Evolutionary conservation across 306 rosid species (phyloP).

Genomic region (Lathyrus tuberosus): DNA sequence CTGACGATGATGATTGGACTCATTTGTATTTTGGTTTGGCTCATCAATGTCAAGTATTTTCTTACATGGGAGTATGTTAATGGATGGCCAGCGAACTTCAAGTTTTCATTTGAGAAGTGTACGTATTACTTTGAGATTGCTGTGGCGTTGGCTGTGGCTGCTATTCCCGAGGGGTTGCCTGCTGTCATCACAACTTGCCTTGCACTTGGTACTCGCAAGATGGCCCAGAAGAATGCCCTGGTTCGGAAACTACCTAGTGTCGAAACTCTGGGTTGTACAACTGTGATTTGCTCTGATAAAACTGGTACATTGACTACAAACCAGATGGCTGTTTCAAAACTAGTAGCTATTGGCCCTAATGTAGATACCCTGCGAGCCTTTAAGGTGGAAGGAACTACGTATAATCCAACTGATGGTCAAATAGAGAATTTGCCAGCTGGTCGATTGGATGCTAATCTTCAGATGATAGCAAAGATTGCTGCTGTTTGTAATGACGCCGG

Average conservation of each 20-base stretch:
- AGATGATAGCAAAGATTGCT: conserved; percentile 69
- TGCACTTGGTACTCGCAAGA: conserved; percentile 60
- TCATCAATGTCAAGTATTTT: conserved; percentile 61
- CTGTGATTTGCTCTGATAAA: conserved; percentile 65
- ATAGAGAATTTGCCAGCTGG: conserved; percentile 64
- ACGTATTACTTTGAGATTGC: conserved; percentile 69
- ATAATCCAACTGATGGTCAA: conserved; percentile 68
- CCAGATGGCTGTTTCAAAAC: conserved; percentile 78
- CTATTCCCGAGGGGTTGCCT: conserved; percentile 66
- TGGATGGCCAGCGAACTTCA: conserved; percentile 58
- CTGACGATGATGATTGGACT: conserved; percentile 57
- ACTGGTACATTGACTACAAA: conserved; percentile 65
- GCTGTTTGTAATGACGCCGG: conserved; percentile 77
- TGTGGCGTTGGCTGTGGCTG: conserved; percentile 67
- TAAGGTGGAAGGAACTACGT: conserved; percentile 77
- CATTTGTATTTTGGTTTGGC: conserved; percentile 55
- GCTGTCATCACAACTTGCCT: conserved; percentile 60
- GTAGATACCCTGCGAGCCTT: conserved; percentile 51
- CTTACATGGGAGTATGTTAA: conserved; percentile 55
- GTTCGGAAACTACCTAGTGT: conserved; percentile 74
- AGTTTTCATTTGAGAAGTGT: conserved; percentile 62
- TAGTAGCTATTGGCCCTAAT: conserved; percentile 65
- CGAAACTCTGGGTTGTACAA: conserved; percentile 63
- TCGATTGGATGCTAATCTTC: conserved; percentile 69
- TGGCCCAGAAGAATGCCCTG: conserved; percentile 69